Base-by-base conservation (phyloP, 1,139 yeast genomes). In the Saccharomyces hybrid region DNA sequence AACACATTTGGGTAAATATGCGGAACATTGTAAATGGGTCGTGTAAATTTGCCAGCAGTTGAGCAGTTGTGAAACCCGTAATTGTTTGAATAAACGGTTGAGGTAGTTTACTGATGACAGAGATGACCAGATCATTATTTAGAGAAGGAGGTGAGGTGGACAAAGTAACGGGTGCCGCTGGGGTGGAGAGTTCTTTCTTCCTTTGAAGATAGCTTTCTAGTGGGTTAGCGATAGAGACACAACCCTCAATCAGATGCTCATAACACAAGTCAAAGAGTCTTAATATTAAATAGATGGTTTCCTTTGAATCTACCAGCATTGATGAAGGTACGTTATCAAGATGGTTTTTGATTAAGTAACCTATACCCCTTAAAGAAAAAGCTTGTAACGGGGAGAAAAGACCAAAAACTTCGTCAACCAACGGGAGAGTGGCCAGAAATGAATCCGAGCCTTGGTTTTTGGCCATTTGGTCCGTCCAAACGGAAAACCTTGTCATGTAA, bases 231-330 rank as follows among this genome's bases (percentile, higher is more conserved):
- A 64, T 60, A 2, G 65, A 61, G 2, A 61, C 53, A 14, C 61
- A 57, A 27, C 60, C 56, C 50, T 60, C 61, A 30, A 57, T 59
- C 13, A 63, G 50, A 51, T 66, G 64, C 13, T 59, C 57, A n/a
- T 61, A 54, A 51, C 64, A 62, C 51, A 66, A 60, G 54, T 69
- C 72, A 49, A 67, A 65, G 53, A 64, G 66, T 47, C 70, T 58
- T 27, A 69, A 54, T 5, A 67, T 57, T 8, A 69, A 41, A 54
- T 67, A 69, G 3, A 69, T 50, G 6, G 67, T 64, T 47, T 67
- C 69, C 48, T 68, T 69, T 8, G 44, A 9, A 11, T 38, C 44
- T 38, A 38, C 3, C 6, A 16, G 44, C 44, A 38, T 38, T 13
- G 5, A n/a, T 16, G 44, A 20, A 11, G 7, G n/a, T 16, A 13